phyloP scores from a whole-genome alignment of 208 protist species.

The Leishmania martiniquensis region DNA sequence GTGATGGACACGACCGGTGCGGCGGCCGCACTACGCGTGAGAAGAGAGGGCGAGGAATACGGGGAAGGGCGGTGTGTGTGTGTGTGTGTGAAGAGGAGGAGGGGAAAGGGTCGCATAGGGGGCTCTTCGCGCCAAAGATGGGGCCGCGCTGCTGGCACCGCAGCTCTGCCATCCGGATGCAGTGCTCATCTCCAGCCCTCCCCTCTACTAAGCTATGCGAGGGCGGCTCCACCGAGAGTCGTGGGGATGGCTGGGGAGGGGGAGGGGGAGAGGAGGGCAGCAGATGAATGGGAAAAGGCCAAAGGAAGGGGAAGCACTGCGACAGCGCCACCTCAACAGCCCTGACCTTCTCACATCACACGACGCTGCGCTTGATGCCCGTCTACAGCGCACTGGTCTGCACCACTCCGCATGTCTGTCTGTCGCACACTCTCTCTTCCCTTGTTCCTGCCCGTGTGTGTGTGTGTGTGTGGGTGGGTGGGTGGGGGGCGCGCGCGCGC shows the following conservation, averaged over 20 bases:
- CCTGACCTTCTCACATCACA: not conserved
- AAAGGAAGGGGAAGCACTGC: not conserved
- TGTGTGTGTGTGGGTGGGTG: not conserved
- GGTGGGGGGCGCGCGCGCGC: no score
- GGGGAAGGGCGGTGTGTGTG: not conserved
- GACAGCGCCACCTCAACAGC: not conserved
- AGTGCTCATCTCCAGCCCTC: not conserved
- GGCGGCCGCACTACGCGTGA: no score
- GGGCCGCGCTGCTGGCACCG: not conserved
- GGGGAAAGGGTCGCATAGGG: not conserved
- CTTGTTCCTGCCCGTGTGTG: not conserved
- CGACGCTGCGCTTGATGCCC: not conserved
- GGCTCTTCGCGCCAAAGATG: not conserved
- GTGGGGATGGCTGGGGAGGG: no score
- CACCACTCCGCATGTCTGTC: not conserved
- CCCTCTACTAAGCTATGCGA: not conserved
- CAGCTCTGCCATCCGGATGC: not conserved
- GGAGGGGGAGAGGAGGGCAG: no score
- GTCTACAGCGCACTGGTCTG: not conserved
- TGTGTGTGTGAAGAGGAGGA: not conserved
- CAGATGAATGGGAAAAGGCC: not conserved
- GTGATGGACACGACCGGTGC: no score
- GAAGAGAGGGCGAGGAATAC: not conserved
- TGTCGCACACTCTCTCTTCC: not conserved
- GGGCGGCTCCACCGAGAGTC: not conserved